phyloP scores from a whole-genome alignment of 2,329 filamentous ascomycete species.

The Apiospora hydei region DNA sequence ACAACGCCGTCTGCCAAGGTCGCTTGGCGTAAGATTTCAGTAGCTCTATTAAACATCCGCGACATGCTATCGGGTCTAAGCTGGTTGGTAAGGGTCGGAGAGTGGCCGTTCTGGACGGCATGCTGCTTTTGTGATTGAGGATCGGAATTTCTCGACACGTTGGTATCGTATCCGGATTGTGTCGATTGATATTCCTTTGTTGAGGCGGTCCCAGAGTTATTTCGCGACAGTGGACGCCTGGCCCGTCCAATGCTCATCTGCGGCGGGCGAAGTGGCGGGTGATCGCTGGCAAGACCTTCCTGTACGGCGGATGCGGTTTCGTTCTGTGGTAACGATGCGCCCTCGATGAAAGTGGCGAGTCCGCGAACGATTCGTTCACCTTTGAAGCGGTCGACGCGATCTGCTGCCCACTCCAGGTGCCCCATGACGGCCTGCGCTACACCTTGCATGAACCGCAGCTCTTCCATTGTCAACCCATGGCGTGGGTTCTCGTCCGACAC shows the following conservation, averaged over 20 bases:
- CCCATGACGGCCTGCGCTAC: constrained; percentile 64
- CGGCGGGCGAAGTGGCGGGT: not conserved
- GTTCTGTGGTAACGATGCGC: constrained; percentile 44
- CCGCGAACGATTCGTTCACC: constrained; percentile 62
- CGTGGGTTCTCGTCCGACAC: constrained; percentile 66
- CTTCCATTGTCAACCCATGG: constrained; percentile 53
- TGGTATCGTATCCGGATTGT: not conserved
- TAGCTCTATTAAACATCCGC: constrained; percentile 34
- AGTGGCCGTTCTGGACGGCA: constrained; percentile 9
- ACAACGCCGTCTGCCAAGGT: constrained; percentile 43
- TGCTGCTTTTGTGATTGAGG: not conserved
- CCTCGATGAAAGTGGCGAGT: constrained; percentile 61
- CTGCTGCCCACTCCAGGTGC: constrained; percentile 64
- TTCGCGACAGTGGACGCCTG: not conserved
- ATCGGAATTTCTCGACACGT: not conserved
- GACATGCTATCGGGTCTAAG: constrained; percentile 7
- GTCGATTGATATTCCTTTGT: not conserved
- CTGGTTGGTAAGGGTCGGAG: constrained; percentile 9
- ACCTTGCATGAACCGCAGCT: constrained; percentile 62
- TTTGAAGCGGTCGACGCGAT: constrained; percentile 58
- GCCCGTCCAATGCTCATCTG: not conserved
- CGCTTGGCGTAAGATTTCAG: constrained; percentile 40
- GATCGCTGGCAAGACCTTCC: constrained; percentile 22
- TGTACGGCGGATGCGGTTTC: constrained; percentile 27
- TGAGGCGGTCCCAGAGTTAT: not conserved